These are phyloP conservation scores for Auricularia cornea DNA, from an alignment of 768 basidiomycete species.

Conservation along the genomic window DNA sequence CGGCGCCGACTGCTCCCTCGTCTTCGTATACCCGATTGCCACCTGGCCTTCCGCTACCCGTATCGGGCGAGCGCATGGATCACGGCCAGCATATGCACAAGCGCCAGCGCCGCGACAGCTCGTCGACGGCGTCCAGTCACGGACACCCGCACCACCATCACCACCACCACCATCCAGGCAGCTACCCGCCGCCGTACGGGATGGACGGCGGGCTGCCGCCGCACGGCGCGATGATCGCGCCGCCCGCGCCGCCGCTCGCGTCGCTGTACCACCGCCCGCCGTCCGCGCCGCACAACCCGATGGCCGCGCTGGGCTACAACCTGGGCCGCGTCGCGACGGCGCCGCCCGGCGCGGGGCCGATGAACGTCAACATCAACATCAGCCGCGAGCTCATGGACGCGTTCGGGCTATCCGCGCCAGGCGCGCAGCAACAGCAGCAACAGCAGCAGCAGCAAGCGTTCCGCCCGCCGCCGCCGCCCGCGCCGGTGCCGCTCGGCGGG, in stretches of 20 bases:
- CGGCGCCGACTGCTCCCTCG: not conserved
- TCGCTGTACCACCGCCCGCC: not conserved
- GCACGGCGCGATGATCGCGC: not conserved
- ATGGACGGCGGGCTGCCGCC: not conserved
- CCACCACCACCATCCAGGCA: not conserved
- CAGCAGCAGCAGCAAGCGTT: not conserved
- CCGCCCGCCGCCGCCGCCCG: not conserved
- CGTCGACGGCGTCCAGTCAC: not conserved
- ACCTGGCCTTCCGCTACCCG: not conserved
- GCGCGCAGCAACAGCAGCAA: not conserved
- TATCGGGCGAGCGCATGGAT: not conserved
- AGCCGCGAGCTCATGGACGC: not conserved
- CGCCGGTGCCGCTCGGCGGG: not conserved
- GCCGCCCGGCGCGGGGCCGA: not conserved
- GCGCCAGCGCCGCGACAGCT: not conserved
- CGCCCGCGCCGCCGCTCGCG: not conserved
- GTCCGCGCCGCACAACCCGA: not conserved
- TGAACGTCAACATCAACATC: slow-evolving; percentile 1
- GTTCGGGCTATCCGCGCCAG: not conserved
- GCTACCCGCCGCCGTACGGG: not conserved
- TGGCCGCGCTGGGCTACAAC: not conserved
- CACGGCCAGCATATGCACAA: not conserved
- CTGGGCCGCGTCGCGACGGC: not conserved
- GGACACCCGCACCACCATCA: not conserved
- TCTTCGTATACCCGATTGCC: not conserved